Evolutionary conservation across 305 asterid species (phyloP).

Genomic region (Stenogyne calaminthoides): DNA sequence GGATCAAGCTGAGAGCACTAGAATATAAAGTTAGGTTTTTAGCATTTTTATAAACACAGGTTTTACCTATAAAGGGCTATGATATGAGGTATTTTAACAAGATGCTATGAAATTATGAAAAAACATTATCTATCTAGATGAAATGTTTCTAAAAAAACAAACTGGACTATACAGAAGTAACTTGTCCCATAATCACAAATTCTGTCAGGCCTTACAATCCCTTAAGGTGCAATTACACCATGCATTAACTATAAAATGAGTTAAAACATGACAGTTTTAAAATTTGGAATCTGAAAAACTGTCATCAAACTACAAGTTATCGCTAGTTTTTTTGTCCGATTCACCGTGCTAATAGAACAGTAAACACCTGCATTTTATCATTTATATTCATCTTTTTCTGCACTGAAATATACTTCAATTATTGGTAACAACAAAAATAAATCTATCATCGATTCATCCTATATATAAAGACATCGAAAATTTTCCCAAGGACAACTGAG

Average conservation of each 20-base stretch:
- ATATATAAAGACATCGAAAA: not conserved
- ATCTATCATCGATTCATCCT: not conserved
- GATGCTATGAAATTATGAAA: not conserved
- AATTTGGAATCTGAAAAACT: not conserved
- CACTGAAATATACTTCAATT: not conserved
- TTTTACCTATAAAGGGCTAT: not conserved
- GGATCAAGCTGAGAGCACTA: constrained; percentile 19
- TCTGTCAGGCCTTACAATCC: not conserved
- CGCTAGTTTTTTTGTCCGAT: not conserved
- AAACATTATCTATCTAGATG: not conserved
- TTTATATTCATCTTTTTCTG: not conserved
- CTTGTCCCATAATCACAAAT: not conserved
- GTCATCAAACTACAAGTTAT: not conserved
- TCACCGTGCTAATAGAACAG: not conserved
- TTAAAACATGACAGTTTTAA: not conserved
- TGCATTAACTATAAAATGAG: constrained; percentile 14
- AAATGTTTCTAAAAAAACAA: constrained; percentile 8
- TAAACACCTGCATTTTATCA: not conserved
- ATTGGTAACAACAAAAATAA: not conserved
- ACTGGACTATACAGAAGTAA: not conserved
- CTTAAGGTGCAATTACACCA: not conserved
- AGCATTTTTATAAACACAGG: constrained; percentile 16
- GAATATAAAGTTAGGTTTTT: constrained; percentile 5
- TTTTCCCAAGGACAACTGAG: not conserved
- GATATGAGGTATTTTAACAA: constrained; percentile 4